Conservation (phyloP, 2,329 filamentous ascomycete genomes). For the Biscogniauxia marginata region DNA sequence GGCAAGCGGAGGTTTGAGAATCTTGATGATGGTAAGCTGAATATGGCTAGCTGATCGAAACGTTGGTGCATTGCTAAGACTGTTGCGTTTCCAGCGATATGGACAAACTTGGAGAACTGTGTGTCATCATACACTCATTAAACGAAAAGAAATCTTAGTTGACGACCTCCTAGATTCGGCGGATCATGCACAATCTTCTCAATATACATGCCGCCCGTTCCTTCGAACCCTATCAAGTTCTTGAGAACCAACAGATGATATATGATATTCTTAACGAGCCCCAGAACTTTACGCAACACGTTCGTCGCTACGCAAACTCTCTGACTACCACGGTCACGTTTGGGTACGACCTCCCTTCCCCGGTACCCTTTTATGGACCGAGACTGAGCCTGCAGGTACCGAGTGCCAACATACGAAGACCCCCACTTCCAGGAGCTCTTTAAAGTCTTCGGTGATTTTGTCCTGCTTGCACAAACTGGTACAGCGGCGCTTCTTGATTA, state of each 20-base stretch:
- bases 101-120: constrained; percentile 28
- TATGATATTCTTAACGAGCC: constrained; percentile 42
- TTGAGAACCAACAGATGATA: constrained; percentile 53
- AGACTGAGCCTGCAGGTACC: constrained; percentile 2
- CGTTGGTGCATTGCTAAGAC: background rate
- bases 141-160: no score
- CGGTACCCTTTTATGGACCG: no score
- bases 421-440: constrained; percentile 40
- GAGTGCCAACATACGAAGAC: constrained; percentile 32
- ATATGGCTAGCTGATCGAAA: background rate
- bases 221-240: constrained; percentile 51
- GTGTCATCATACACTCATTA: no score
- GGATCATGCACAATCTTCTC: constrained; percentile 41
- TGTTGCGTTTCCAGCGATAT: constrained; percentile 12
- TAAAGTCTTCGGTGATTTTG: constrained; percentile 18
- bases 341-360: constrained; percentile 36
- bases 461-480: constrained; percentile 11
- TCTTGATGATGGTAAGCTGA: constrained; percentile 12
- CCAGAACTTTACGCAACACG: constrained; percentile 37
- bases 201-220: constrained; percentile 40
- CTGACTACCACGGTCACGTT: constrained; percentile 46
- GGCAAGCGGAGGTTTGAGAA: constrained; percentile 7
- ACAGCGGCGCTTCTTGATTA: constrained; percentile 10
- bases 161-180: constrained; percentile 16
- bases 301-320: constrained; percentile 44